Base-by-base conservation (phyloP, 106 monocot species). In the Triglochin maritima region DNA sequence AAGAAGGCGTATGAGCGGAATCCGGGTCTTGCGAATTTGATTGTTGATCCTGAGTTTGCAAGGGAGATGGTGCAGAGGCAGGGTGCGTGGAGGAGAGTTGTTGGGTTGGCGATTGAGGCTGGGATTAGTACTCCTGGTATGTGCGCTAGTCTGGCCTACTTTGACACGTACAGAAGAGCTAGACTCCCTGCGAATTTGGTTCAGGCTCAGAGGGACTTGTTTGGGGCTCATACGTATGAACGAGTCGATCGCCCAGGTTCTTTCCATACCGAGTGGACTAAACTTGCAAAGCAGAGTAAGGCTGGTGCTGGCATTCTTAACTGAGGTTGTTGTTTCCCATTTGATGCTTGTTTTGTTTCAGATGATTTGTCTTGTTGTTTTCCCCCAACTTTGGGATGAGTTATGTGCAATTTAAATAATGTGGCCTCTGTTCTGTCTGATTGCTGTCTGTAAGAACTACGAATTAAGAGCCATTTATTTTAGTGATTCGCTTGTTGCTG, bases 191-290 rank as follows among this genome's bases (percentile, higher is more conserved):
- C 76, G 4, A 76, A 76, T 50, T 47, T 76, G 41, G 62, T 76
- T 6, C 76, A 76, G 55, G 75, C 75, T 6, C 75, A 76, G 68
- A 60, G 75, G 17, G 75, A 76, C 55, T 62, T 62, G 16, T 76
- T 76, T 45, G 75, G 75, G 14, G 75, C 75, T 4, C 75, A 76
- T 46, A 76, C 75, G 14, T 76, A 76, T 58, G 68, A 76, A 55
- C 60, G 75, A 7, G 53, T 76, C 5, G 75, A 76, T 67, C 45
- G 51, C 12, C 47, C 75, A 12, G 75, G 75, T 2, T 41, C 75
- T 3, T 76, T 76, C 62, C 75, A 76, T 47, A 76, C 68, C 5
- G 75, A 76, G 63, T 76, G 75, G 75, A 46, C 56, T 43, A 68
- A 68, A 56, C 68, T 68, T 2, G 68, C 68, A 15, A 56, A 50